phyloP scores from a whole-genome alignment of 2,329 filamentous ascomycete species.

The Pseudohalonectria lignicola region DNA sequence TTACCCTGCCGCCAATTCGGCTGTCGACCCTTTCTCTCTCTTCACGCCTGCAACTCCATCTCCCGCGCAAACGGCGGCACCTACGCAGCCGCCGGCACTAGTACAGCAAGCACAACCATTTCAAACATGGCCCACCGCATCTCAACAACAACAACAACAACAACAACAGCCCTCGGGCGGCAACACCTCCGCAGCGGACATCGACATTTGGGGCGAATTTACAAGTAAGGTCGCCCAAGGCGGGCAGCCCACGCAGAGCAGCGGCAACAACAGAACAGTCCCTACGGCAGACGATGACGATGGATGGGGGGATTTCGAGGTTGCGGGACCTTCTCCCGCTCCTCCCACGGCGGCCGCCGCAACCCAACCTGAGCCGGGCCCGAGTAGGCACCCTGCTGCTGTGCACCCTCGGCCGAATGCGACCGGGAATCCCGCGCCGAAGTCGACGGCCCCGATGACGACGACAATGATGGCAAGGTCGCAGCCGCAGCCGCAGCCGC shows the following conservation, averaged over 20 bases:
- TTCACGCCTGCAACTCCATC: slow-evolving; percentile 4
- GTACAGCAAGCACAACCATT: slow-evolving; percentile 9
- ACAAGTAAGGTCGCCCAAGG: too few relatives aligned
- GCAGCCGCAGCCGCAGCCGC: slow-evolving; percentile 8
- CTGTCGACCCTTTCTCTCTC: slow-evolving; percentile 20
- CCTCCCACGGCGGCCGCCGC: slow-evolving; percentile 5
- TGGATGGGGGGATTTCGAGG: slow-evolving; percentile 59
- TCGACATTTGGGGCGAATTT: background rate
- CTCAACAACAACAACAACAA: slow-evolving; percentile 12
- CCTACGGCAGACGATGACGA: slow-evolving; percentile 47
- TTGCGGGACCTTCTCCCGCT: slow-evolving; percentile 26
- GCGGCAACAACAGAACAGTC: slow-evolving; percentile 6
- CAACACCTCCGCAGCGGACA: background rate
- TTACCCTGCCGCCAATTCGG: slow-evolving; percentile 1
- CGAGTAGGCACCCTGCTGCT: slow-evolving; percentile 3
- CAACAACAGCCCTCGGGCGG: slow-evolving; percentile 7
- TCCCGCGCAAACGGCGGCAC: slow-evolving; percentile 4
- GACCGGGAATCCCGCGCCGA: too few relatives aligned
- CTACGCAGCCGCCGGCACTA: slow-evolving; percentile 7
- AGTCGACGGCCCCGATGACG: too few relatives aligned
- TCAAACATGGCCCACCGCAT: too few relatives aligned
- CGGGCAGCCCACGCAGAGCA: slow-evolving; percentile 8
- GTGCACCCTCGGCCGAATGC: slow-evolving; percentile 2
- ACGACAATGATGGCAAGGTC: too few relatives aligned
- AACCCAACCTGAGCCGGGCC: too few relatives aligned